Evolutionary conservation across 139 green algal genomes (phyloP), one percentile per base, ranked within the genome.

Genomic region (Chlamydomonas urium): DNA sequence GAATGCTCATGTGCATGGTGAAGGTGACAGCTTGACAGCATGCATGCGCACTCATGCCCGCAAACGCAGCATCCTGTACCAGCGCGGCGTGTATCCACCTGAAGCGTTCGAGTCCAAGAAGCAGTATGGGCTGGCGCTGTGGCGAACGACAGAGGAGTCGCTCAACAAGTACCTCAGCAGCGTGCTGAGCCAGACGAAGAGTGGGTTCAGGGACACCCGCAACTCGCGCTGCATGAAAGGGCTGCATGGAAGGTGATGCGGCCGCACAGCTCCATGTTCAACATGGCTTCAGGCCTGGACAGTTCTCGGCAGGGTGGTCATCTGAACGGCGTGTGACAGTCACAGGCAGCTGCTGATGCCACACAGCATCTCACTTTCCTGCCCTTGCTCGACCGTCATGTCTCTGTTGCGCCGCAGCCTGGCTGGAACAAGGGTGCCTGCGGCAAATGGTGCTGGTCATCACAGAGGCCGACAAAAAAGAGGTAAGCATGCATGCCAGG

Each of bases 371-470:
- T n/a, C n/a, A n/a, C n/a, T n/a, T n/a, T n/a, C n/a, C n/a, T n/a
- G n/a, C n/a, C n/a, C n/a, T n/a, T n/a, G n/a, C n/a, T n/a, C n/a
- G n/a, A n/a, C n/a, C n/a, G n/a, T n/a, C n/a, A n/a, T n/a, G n/a
- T n/a, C n/a, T n/a, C n/a, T n/a, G n/a, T n/a, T n/a, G n/a, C n/a
- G n/a, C n/a, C n/a, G 69, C 85, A 95, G 93, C 86, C 3, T 99
- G 94, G 94, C 82, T 98, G 32, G 73, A 87, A n/a, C 38, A 75
- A 0, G 92, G 90, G 1, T 67, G 80, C 50, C 75, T 99, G 77
- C 86, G 97, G 79, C 91, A 94, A 75, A 79, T 98, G 61, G 93
- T 98, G 26, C 78, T 99, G 61, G 93, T 98, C 2, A 75, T 99
- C 8, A 88, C 83, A 2, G 85, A 83, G 37, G 82, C 71, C 0